Evolutionary conservation across 768 basidiomycete species (phyloP), one percentile per base, ranked within the genome.

Genomic region (Amanita rubescens): DNA sequence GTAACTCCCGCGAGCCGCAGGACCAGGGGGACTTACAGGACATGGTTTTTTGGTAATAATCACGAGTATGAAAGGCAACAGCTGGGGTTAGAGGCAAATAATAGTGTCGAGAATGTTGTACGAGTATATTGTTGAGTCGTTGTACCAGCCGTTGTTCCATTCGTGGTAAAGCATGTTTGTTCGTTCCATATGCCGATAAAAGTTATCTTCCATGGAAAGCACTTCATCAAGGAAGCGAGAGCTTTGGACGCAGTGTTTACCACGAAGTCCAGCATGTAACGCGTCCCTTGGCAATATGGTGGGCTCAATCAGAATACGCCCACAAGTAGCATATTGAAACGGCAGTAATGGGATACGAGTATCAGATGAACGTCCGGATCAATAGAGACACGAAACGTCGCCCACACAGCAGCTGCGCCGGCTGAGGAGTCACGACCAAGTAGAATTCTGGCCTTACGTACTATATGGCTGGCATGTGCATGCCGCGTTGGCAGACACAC

Each of bases 271-370:
- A 77, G 70, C 15, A 20, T 69, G 60, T 61, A 72, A 76, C 2
- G 72, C 49, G 34, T 73, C 70, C 24, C 66, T 63, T 0, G 71
- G 65, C 6, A 73, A 65, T 30, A 77, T 67, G 0, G 73, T 72
- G 0, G 77, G 69, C 57, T 80, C 79, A 14, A 78, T 58, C 38
- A 78, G 69, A 38, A 80, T 63, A 78, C 53, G 5, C 71, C 66
- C 5, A 59, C 44, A 55, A 69, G 72, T 2, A 70, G 69, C 14
- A 67, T 39, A 2, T 57, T 34, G 45, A 24, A 24, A 25, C 75
- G 64, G 11, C 65, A 66, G 48, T 72, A 74, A n/a, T n/a, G n/a
- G n/a, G n/a, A n/a, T n/a, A n/a, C n/a, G n/a, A n/a, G n/a, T n/a
- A n/a, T n/a, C n/a, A n/a, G n/a, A n/a, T n/a, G n/a, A n/a, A n/a